Evolutionary conservation across 75 land plant species (phyloP), one percentile per base, ranked within the genome.

Genomic region (Picea glauca): DNA sequence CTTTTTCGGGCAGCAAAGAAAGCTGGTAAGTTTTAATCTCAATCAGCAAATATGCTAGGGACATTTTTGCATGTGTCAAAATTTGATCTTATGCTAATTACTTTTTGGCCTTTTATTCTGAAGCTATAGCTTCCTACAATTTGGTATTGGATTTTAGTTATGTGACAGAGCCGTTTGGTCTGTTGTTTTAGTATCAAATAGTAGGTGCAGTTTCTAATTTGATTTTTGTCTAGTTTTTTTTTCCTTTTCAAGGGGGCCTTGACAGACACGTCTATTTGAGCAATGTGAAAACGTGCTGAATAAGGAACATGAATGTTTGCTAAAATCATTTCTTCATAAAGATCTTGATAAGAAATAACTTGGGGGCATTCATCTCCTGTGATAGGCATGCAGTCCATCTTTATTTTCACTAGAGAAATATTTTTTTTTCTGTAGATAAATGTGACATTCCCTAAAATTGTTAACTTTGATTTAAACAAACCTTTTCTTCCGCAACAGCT

Each of bases 1-100:
- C 95, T 96, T 35, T 83, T 82, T 72, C 89, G 98, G 59, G 99
- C 99, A 43, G 97, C 99, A 12, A 91, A 89, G 80, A 91, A 93
- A 88, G 95, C 93, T 78, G 99, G 99, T 96, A 85, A 87, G 68
- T 75, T 75, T 50, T 75, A 8, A 26, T 58, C 12, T 75, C 33
- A 20, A 62, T 58, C 56, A 21, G 12, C 26, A 72, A 50, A 72
- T 72, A 32, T n/a, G 35, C 35, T 1, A 58, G 18, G 58, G 56
- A 11, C 35, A 14, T 43, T 75, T 75, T 18, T 62, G 63, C n/a
- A 13, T 75, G 1, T 57, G 32, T 57, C 32, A 56, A 31, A 57
- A 20, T 75, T 15, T 3, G 35, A 11, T 31, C 58, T 75, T 12
- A 62, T 9, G 23, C 58, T 31, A 17, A 31, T 58, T 57, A 9